Conservation (phyloP, 75 land plant genomes). For the Selaginella moellendorffii region DNA sequence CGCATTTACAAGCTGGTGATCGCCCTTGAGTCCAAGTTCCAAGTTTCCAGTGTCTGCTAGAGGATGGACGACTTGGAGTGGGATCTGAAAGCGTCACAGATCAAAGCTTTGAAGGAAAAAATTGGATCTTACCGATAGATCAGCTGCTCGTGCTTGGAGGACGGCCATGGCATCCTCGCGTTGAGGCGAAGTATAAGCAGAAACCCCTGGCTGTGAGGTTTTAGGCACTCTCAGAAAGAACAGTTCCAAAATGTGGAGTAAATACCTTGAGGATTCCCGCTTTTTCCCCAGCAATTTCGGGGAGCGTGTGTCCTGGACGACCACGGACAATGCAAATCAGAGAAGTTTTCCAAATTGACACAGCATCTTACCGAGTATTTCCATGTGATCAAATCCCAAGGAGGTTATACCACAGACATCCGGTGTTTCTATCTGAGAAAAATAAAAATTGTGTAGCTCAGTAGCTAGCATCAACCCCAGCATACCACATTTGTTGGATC, state of each 20-base stretch:
- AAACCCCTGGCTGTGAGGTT: background rate
- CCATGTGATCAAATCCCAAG: slow-evolving; percentile 97
- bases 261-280: slow-evolving; percentile 96
- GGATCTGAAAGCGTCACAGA: background rate
- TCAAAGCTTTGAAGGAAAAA: too few species aligned
- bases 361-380: slow-evolving; percentile 49
- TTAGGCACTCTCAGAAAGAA: too few species aligned
- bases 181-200: background rate
- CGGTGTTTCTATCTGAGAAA: slow-evolving; percentile 70
- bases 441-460: too few species aligned
- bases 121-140: background rate
- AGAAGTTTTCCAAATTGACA: background rate
- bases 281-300: slow-evolving; percentile 88
- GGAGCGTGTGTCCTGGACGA: slow-evolving; percentile 67
- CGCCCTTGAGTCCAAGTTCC: background rate
- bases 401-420: slow-evolving; percentile 88
- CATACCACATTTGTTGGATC: slow-evolving; percentile 97
- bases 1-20: background rate
- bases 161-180: background rate
- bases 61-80: background rate
- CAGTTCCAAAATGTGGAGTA: too few species aligned
- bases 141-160: background rate
- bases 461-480: too few species aligned
- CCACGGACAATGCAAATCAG: too few species aligned
- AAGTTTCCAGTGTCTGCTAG: background rate